Percentiles rank a stretch among this genome's conserved stretches.
Conservation (phyloP, 441 rosid genomes). For the Pelargonium fulgidum region DNA sequence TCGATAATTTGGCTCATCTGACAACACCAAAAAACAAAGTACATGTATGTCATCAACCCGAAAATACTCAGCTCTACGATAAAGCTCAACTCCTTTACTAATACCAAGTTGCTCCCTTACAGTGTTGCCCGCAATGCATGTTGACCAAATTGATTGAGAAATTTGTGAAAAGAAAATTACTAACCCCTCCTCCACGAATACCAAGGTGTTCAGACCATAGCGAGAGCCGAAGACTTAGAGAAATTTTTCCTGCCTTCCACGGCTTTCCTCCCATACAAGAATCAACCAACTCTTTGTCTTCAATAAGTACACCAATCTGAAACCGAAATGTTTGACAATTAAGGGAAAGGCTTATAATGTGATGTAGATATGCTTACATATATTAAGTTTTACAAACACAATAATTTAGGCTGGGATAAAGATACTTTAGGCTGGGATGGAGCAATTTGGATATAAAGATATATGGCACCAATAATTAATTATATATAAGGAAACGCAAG, state of each 20-base stretch:
- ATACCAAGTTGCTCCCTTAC: no score
- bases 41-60: neutral
- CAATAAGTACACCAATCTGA: conserved; percentile 82
- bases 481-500: no score
- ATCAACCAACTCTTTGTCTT: conserved; percentile 79
- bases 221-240: conserved; percentile 76
- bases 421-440: no score
- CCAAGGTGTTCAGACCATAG: conserved; percentile 98
- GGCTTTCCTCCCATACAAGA: conserved; percentile 89
- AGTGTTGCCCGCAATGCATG: neutral
- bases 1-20: conserved; percentile 68
- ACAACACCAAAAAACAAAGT: conserved; percentile 10
- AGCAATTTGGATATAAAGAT: no score
- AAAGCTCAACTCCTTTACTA: no score
- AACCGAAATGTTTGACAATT: conserved; percentile 17
- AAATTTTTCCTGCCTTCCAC: conserved; percentile 88
- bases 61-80: neutral
- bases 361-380: no score
- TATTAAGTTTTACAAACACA: no score
- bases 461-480: no score
- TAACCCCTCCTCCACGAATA: conserved; percentile 67
- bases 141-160: conserved; percentile 8
- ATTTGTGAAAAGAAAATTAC: conserved; percentile 16
- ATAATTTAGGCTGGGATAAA: no score
- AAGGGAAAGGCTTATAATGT: no score